Conservation (phyloP, 1,284 basidiomycete species). For the Tilletia setariae region DNA sequence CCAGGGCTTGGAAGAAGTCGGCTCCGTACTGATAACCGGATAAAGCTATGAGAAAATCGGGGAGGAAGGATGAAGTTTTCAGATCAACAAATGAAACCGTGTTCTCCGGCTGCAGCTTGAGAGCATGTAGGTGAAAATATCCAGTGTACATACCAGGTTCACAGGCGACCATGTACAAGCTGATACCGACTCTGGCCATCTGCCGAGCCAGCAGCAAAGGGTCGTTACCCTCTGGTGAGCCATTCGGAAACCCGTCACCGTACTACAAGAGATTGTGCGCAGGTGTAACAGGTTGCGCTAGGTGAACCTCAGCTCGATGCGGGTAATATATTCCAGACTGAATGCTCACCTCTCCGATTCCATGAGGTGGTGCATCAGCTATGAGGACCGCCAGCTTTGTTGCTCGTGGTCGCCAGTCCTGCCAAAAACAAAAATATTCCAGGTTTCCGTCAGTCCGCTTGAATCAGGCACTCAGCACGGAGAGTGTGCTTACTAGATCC, state of each 20-base stretch:
- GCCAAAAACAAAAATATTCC: conserved; percentile 40
- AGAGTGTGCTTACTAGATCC: conserved; percentile 28
- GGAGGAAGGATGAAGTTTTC: conserved; percentile 14
- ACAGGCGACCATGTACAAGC: conserved; percentile 71
- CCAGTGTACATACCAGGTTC: conserved; percentile 94
- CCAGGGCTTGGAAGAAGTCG: conserved; percentile 73
- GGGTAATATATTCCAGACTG: neutral
- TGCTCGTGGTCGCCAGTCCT: conserved; percentile 85
- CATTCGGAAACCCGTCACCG: conserved; percentile 69
- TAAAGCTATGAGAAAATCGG: conserved; percentile 20
- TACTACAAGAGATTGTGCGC: conserved; percentile 50
- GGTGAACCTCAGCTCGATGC: conserved; percentile 57
- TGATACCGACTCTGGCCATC: conserved; percentile 77
- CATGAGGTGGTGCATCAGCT: conserved; percentile 96
- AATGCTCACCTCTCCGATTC: conserved; percentile 40
- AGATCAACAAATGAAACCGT: neutral
- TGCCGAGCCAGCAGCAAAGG: conserved; percentile 78
- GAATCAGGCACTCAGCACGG: neutral
- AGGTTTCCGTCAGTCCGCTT: neutral
- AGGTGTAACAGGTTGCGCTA: neutral
- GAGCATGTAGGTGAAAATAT: conserved; percentile 18
- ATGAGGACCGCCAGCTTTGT: conserved; percentile 80
- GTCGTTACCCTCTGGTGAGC: conserved; percentile 66
- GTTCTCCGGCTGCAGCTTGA: conserved; percentile 28
- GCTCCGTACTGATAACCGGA: conserved; percentile 64